A percentile compares a stretch with the other conserved stretches of the same genome.
Conservation (phyloP, 2,329 filamentous ascomycete genomes). For the Colletotrichum destructivum region DNA sequence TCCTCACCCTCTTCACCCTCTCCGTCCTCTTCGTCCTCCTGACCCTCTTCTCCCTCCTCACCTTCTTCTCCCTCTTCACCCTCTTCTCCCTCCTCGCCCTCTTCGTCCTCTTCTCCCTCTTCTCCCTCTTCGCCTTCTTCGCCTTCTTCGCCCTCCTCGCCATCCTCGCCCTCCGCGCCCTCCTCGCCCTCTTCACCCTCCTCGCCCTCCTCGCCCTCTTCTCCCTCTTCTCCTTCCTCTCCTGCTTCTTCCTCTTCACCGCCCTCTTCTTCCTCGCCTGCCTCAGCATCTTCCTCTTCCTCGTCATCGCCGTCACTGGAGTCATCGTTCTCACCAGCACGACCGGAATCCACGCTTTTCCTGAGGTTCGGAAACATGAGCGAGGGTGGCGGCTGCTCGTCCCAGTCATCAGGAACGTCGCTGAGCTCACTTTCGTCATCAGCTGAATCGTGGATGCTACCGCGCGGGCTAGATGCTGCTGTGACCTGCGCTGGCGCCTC, state of each 20-base stretch:
- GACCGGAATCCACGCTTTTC: constrained; percentile 52
- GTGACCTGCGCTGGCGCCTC: constrained; percentile 47
- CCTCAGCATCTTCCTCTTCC: constrained; percentile 44
- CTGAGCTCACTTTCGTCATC: constrained; percentile 81
- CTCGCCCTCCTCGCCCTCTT: not conserved
- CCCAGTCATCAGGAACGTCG: constrained; percentile 72
- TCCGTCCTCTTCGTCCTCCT: constrained; percentile 47
- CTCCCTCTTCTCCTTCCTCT: constrained; percentile 3
- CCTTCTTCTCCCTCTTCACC: constrained; percentile 39
- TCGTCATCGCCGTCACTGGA: constrained; percentile 47
- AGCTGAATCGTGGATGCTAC: constrained; percentile 75
- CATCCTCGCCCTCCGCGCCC: constrained; percentile 21
- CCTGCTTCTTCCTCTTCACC: constrained; percentile 34
- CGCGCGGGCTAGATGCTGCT: constrained; percentile 65
- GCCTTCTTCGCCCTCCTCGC: constrained; percentile 31
- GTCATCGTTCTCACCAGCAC: constrained; percentile 28
- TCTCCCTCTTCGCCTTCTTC: constrained; percentile 19
- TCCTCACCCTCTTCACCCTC: not conserved
- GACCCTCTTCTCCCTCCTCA: constrained; percentile 44
- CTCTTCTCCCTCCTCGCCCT: constrained; percentile 43
- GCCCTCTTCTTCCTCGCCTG: constrained; percentile 40
- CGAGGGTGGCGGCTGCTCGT: constrained; percentile 69
- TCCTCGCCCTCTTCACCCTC: not conserved
- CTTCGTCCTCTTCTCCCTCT: constrained; percentile 46
- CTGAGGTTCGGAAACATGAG: constrained; percentile 68